Conservation (phyloP, 306 rosid species). For the Lathyrus oleraceus region DNA sequence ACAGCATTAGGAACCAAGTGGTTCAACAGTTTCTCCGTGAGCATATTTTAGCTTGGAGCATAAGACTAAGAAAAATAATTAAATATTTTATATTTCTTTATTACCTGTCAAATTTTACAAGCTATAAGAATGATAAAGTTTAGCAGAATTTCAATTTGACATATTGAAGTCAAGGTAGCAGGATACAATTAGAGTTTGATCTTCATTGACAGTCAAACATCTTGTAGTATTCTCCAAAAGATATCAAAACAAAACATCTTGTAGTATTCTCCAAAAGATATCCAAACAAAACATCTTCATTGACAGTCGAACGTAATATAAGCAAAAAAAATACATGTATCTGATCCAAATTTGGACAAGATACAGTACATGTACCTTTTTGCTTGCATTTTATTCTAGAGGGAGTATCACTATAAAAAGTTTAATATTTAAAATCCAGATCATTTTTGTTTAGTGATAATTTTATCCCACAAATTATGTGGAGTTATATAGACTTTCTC, state of each 20-base stretch:
- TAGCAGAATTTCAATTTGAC: conserved; percentile 12
- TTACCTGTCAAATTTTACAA: conserved; percentile 2
- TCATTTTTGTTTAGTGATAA: conserved; percentile 8
- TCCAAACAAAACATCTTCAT: too few species aligned
- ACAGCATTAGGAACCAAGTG: conserved; percentile 31
- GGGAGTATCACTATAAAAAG: neutral
- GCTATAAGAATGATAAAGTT: neutral
- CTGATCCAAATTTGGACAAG: neutral
- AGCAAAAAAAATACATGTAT: neutral
- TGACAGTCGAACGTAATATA: too few species aligned
- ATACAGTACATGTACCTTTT: neutral
- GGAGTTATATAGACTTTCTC: conserved; percentile 8
- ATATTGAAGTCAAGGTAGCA: conserved; percentile 10
- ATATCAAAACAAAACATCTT: conserved; percentile 10
- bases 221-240: conserved; percentile 12
- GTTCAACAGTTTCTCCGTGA: neutral
- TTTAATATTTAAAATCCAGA: conserved; percentile 1
- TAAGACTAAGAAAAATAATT: conserved; percentile 2
- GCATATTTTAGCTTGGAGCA: conserved; percentile 17
- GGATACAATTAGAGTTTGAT: conserved; percentile 2
- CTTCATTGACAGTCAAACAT: conserved; percentile 10
- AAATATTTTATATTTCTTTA: neutral
- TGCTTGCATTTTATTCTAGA: neutral
- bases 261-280: conserved; percentile 16
- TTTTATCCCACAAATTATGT: conserved; percentile 13